These are phyloP conservation scores for Piper betle DNA, from an alignment of 164 flowering plant species.

Conservation along the genomic window DNA sequence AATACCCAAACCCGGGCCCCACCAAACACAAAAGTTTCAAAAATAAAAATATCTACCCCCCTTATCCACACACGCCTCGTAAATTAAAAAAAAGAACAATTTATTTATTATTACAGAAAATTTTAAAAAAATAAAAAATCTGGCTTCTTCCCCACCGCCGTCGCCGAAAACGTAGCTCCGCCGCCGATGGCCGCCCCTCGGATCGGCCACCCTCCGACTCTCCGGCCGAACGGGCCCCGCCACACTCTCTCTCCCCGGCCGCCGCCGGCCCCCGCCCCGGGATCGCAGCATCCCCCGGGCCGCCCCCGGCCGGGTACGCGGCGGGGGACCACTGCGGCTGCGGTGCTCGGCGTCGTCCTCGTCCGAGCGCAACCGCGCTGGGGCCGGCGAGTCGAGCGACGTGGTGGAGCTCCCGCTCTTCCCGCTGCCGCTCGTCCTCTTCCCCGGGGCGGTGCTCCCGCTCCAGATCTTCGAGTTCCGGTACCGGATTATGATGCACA, in stretches of 20 bases:
- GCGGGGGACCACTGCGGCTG: neutral
- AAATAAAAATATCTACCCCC: too few relatives aligned
- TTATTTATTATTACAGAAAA: too few relatives aligned
- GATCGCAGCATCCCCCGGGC: neutral
- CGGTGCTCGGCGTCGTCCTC: slow-evolving; percentile 31
- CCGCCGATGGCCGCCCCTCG: slow-evolving; percentile 75
- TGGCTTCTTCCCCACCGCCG: too few relatives aligned
- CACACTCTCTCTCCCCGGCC: slow-evolving; percentile 6
- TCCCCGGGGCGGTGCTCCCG: slow-evolving; percentile 92
- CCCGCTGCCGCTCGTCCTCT: slow-evolving; percentile 89
- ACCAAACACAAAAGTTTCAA: too few relatives aligned
- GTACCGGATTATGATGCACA: slow-evolving; percentile 97
- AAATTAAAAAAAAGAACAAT: too few relatives aligned
- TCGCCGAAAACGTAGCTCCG: too few relatives aligned
- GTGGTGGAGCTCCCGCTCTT: slow-evolving; percentile 80
- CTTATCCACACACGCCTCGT: too few relatives aligned
- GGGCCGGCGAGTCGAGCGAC: slow-evolving; percentile 44
- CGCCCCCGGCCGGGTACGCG: neutral
- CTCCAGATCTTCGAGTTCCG: slow-evolving; percentile 92
- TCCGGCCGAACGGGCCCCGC: slow-evolving; percentile 10
- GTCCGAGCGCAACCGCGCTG: slow-evolving; percentile 28
- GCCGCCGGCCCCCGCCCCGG: neutral
- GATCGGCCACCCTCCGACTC: slow-evolving; percentile 26
- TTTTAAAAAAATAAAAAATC: too few relatives aligned
- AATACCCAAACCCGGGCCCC: too few relatives aligned